A percentile compares a stretch with the other conserved stretches of the same genome.
phyloP scores from a whole-genome alignment of 2,329 filamentous ascomycete genomes.

The Aspergillus novoparasiticus region DNA sequence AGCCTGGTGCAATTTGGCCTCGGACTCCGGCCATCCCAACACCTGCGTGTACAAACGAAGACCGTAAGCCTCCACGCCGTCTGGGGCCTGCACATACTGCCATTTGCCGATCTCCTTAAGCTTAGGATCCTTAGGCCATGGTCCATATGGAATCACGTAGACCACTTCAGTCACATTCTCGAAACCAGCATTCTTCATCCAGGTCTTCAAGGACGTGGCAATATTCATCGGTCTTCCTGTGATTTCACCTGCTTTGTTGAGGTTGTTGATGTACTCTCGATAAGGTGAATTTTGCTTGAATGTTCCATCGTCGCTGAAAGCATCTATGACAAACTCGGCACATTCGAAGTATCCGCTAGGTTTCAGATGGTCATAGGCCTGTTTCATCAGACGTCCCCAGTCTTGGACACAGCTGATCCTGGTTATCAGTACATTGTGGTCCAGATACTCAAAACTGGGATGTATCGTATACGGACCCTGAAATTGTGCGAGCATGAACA shows the following conservation, averaged over 20 bases:
- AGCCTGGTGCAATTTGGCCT: background rate
- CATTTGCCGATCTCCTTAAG: conserved; percentile 29
- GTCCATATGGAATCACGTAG: background rate
- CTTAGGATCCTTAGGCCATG: conserved; percentile 32
- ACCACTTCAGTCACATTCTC: background rate
- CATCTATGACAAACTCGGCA: conserved; percentile 21
- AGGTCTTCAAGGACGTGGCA: background rate
- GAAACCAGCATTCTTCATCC: background rate
- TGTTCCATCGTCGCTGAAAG: conserved; percentile 30
- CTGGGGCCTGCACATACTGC: background rate
- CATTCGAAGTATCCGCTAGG: conserved; percentile 35
- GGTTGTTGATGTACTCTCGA: background rate
- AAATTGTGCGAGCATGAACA: background rate
- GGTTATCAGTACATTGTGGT: background rate
- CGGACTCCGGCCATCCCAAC: background rate
- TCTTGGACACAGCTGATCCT: background rate
- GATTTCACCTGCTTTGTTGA: background rate
- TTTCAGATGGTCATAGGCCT: conserved; percentile 25
- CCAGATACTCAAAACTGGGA: background rate
- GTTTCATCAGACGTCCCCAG: conserved; percentile 6
- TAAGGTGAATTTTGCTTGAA: background rate
- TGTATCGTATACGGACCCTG: background rate
- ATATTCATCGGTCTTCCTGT: background rate
- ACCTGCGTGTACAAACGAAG: background rate
- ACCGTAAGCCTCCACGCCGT: background rate